Conservation (phyloP, 306 rosid genomes). For the Casuarina cunninghamiana region DNA sequence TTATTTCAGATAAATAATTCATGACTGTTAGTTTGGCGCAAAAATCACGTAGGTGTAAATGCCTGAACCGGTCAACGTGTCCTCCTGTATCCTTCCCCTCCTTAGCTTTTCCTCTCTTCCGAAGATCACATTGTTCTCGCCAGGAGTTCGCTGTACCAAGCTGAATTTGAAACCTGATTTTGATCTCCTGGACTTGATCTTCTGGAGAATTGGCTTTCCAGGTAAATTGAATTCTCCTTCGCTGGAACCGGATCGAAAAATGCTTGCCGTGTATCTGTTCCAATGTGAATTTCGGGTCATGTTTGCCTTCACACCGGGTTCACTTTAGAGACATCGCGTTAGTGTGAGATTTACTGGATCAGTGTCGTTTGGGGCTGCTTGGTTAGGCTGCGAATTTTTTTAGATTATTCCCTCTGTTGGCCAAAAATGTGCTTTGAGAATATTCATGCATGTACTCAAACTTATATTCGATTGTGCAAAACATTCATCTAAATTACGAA, state of each 20-base stretch:
- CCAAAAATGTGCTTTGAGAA: neutral
- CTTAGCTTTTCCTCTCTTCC: neutral
- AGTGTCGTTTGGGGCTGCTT: neutral
- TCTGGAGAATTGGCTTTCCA: conserved; percentile 1
- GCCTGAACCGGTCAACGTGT: neutral
- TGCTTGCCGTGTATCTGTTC: neutral
- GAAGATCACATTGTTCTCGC: neutral
- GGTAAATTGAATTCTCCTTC: conserved; percentile 4
- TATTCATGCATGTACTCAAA: neutral
- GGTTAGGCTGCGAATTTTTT: neutral
- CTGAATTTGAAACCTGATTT: neutral
- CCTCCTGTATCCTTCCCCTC: neutral
- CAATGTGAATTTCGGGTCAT: neutral
- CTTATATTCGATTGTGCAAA: neutral
- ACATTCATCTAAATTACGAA: neutral
- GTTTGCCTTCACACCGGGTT: neutral
- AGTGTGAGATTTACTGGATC: neutral
- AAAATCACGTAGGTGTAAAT: neutral
- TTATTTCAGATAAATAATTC: too few species aligned
- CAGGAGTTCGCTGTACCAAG: neutral
- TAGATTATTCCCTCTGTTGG: neutral
- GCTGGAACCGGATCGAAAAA: neutral
- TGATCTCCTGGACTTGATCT: neutral
- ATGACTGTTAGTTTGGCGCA: neutral
- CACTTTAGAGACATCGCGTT: neutral